A percentile compares a stretch with the other conserved stretches of the same genome.
These are phyloP conservation scores for Trichomonas tenax DNA, from an alignment of 208 protist species.

Conservation along the genomic window DNA sequence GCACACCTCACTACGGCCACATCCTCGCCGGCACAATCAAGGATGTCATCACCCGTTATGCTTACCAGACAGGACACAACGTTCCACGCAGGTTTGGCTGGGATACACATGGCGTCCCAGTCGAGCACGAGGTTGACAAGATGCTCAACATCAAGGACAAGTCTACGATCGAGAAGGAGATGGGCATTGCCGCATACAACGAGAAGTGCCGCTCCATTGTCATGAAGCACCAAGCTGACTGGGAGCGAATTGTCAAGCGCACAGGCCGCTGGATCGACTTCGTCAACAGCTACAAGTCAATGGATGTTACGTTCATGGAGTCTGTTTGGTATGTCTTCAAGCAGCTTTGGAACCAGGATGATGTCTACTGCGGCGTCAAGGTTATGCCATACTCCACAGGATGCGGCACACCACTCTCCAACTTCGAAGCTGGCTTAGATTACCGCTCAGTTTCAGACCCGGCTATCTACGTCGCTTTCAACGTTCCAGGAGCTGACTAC, in stretches of 20 bases:
- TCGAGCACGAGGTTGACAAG: slow-evolving; percentile 99
- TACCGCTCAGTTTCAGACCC: slow-evolving; percentile 93
- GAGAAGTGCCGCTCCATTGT: slow-evolving; percentile 87
- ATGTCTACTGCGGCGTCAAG: slow-evolving; percentile 96
- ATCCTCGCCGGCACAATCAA: slow-evolving; percentile 99
- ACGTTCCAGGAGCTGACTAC: slow-evolving; percentile 53
- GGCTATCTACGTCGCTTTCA: slow-evolving; percentile 68
- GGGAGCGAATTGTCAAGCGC: slow-evolving; percentile 77
- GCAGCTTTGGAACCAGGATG: slow-evolving; percentile 79
- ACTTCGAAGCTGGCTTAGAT: slow-evolving; percentile 96
- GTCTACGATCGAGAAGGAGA: slow-evolving; percentile 38
- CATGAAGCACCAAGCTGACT: slow-evolving; percentile 90
- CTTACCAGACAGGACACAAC: slow-evolving; percentile 85
- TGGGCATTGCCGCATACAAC: slow-evolving; percentile 97
- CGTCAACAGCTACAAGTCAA: slow-evolving; percentile 97
- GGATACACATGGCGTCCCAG: slow-evolving; percentile 93
- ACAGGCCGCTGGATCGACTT: slow-evolving; percentile 98
- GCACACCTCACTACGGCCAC: slow-evolving; percentile 98
- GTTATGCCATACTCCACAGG: slow-evolving; percentile 47
- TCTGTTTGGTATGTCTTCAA: slow-evolving; percentile 99
- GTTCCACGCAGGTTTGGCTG: slow-evolving; percentile 95
- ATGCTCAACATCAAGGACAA: slow-evolving; percentile 52
- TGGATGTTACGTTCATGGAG: slow-evolving; percentile 96
- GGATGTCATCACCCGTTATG: slow-evolving; percentile 88
- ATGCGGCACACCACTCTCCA: slow-evolving; percentile 94